Evolutionary conservation across 2,329 filamentous ascomycete species (phyloP).

Genomic region (Helotiales sp.): DNA sequence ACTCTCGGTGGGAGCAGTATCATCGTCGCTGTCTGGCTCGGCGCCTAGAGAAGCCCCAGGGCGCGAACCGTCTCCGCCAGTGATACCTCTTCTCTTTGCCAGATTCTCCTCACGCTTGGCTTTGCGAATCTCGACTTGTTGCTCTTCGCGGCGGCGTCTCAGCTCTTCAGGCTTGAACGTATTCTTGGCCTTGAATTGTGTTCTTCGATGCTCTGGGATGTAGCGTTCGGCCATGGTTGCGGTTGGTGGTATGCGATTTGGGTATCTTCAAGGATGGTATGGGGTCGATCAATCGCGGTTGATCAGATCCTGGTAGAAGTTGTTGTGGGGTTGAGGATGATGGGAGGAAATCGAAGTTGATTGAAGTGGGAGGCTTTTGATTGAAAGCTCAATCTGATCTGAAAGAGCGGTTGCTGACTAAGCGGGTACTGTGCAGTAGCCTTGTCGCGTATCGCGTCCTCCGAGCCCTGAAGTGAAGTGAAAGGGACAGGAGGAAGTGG

Average conservation of each 20-base stretch:
- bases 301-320: conserved; percentile 27
- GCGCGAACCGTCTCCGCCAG: conserved; percentile 73
- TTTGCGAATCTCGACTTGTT: conserved; percentile 98
- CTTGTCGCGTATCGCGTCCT: conserved; percentile 25
- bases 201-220: conserved; percentile 98
- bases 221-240: conserved; percentile 90
- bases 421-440: conserved; percentile 28
- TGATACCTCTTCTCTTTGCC: conserved; percentile 95
- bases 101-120: conserved; percentile 99
- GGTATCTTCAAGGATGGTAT: conserved; percentile 16
- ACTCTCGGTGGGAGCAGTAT: conserved; percentile 90
- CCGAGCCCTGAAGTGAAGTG: not conserved
- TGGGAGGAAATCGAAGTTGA: conserved; percentile 13
- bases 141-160: conserved; percentile 95
- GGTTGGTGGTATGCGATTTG: conserved; percentile 25
- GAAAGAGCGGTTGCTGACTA: conserved; percentile 8
- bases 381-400: not conserved
- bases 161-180: conserved; percentile 99
- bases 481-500: not conserved
- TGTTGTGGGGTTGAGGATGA: conserved; percentile 24
- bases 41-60: conserved; percentile 84
- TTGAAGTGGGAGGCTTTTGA: conserved; percentile 29
- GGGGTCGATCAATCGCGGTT: conserved; percentile 21
- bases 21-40: conserved; percentile 96
- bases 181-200: conserved; percentile 99